Evolutionary conservation across 2,329 filamentous ascomycete species (phyloP).

Genomic region (Lachnellula suecica): DNA sequence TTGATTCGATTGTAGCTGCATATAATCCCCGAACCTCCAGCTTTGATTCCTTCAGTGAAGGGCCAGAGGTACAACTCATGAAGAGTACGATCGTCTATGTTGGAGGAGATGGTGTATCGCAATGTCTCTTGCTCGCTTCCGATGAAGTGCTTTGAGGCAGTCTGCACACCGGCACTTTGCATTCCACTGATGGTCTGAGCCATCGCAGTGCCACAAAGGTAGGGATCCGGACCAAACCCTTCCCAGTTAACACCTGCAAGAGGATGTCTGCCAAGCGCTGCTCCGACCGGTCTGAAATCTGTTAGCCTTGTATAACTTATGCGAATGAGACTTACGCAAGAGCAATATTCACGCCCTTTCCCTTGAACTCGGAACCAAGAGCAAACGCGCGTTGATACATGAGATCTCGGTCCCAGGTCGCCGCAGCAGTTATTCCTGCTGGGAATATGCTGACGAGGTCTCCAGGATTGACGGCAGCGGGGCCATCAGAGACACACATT

Average conservation of each 20-base stretch:
- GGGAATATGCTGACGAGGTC: conserved; percentile 56
- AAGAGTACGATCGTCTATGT: conserved; percentile 72
- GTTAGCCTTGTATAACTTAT: not conserved
- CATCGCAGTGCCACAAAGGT: conserved; percentile 24
- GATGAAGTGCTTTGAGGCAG: conserved; percentile 62
- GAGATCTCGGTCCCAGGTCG: conserved; percentile 74
- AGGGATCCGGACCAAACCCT: conserved; percentile 36
- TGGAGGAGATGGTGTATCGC: conserved; percentile 7
- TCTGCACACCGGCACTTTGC: conserved; percentile 66
- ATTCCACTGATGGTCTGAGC: conserved; percentile 51
- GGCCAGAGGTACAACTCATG: conserved; percentile 83
- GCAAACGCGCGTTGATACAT: conserved; percentile 66
- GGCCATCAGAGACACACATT: conserved; percentile 19
- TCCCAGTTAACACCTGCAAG: conserved; percentile 70
- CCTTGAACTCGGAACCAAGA: conserved; percentile 74
- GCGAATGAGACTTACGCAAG: conserved; percentile 44
- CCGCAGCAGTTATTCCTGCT: conserved; percentile 68
- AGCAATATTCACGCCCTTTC: conserved; percentile 76
- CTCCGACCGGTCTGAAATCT: conserved; percentile 44
- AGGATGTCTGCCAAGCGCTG: conserved; percentile 64
- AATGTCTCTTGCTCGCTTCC: conserved; percentile 45
- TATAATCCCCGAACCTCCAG: conserved; percentile 77
- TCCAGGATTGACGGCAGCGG: conserved; percentile 38
- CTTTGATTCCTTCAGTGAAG: conserved; percentile 58
- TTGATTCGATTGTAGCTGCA: conserved; percentile 68